These are phyloP conservation scores for Hypoxylon perforatum DNA, from an alignment of 495 filamentous ascomycete genomes.

Conservation along the genomic window DNA sequence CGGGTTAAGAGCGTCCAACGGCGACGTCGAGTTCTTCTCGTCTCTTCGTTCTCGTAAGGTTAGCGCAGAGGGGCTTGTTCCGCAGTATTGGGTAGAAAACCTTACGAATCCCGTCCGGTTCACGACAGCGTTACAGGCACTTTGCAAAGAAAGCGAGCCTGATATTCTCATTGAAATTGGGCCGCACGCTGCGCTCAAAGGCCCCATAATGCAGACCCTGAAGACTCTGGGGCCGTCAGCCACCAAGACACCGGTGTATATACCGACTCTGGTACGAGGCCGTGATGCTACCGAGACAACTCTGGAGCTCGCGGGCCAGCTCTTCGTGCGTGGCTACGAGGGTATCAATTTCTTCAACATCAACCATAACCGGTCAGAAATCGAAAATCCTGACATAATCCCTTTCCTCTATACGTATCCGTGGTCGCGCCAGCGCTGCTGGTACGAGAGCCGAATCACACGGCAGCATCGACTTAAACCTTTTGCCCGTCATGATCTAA, in stretches of 20 bases:
- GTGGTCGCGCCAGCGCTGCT: slow-evolving; percentile 60
- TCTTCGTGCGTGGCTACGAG: slow-evolving; percentile 54
- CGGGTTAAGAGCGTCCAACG: slow-evolving; percentile 43
- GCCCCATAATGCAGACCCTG: slow-evolving; percentile 66
- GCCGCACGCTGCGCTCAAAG: slow-evolving; percentile 69
- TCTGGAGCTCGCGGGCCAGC: slow-evolving; percentile 53
- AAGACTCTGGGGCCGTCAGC: slow-evolving; percentile 51
- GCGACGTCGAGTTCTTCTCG: slow-evolving; percentile 54
- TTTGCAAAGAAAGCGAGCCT: slow-evolving; percentile 48
- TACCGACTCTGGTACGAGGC: slow-evolving; percentile 53
- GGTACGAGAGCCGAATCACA: slow-evolving; percentile 60
- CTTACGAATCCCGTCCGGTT: slow-evolving; percentile 56
- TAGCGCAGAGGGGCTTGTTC: slow-evolving; percentile 48
- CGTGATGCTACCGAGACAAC: slow-evolving; percentile 50
- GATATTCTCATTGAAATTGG: slow-evolving; percentile 69
- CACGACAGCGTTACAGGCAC: slow-evolving; percentile 47
- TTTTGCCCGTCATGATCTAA: slow-evolving; percentile 59
- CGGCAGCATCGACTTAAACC: slow-evolving; percentile 60
- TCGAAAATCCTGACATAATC: slow-evolving; percentile 54
- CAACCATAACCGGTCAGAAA: slow-evolving; percentile 49
- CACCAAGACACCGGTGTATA: slow-evolving; percentile 48
- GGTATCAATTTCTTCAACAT: slow-evolving; percentile 50
- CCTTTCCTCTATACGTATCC: slow-evolving; percentile 61
- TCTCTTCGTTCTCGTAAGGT: slow-evolving; percentile 48
- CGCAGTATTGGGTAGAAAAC: slow-evolving; percentile 60